Conservation (phyloP, 768 basidiomycete genomes). For the Amanita rimosa region DNA sequence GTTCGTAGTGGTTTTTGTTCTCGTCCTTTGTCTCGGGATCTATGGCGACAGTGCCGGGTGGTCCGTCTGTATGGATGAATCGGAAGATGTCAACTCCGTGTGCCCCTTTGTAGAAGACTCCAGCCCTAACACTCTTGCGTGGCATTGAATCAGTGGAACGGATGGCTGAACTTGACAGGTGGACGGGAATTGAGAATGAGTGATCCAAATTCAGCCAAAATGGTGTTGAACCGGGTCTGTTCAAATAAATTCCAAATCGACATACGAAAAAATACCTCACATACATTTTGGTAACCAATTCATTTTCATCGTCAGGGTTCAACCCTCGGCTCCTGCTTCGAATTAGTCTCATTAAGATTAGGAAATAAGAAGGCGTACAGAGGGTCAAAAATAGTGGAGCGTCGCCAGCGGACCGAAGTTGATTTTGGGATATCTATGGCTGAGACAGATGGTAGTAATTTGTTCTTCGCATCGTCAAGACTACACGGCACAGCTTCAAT, state of each 20-base stretch:
- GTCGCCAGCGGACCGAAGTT: conserved; percentile 24
- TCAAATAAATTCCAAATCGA: neutral
- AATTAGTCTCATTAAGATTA: neutral
- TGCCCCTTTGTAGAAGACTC: conserved; percentile 45
- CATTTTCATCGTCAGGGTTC: neutral
- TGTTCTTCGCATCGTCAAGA: conserved; percentile 8
- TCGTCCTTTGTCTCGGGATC: conserved; percentile 26
- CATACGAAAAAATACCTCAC: neutral
- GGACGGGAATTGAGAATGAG: conserved; percentile 37
- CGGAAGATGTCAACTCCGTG: conserved; percentile 39
- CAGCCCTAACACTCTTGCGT: conserved; percentile 34
- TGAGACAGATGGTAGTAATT: neutral
- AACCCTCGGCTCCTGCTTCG: neutral
- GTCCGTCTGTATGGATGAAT: conserved; percentile 38
- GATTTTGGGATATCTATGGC: neutral
- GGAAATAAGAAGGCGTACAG: conserved; percentile 27
- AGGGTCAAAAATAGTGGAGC: conserved; percentile 58
- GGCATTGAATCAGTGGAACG: conserved; percentile 27
- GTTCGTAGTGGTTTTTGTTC: conserved; percentile 35
- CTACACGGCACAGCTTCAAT: conserved; percentile 6
- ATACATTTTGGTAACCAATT: neutral
- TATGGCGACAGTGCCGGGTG: conserved; percentile 34
- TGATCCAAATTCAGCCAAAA: conserved; percentile 42
- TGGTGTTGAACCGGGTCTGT: conserved; percentile 2
- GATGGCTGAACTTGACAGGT: conserved; percentile 22